A percentile compares a stretch with the other conserved stretches of the same genome.
These are phyloP conservation scores for Chaetomium cochliodes DNA, from an alignment of 495 filamentous ascomycete species.

Conservation along the genomic window DNA sequence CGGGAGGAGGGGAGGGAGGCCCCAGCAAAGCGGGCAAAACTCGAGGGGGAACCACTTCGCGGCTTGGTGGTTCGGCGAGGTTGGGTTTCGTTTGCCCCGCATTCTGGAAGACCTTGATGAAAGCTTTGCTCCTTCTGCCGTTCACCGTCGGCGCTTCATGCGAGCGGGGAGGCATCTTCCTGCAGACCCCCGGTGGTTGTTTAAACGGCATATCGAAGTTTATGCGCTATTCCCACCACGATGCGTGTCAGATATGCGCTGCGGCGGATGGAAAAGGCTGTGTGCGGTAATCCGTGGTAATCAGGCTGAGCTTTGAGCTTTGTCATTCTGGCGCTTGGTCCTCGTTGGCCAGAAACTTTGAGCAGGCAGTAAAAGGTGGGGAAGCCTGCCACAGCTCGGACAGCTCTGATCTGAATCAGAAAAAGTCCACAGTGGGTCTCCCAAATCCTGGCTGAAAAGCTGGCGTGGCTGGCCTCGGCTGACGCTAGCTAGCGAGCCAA, in stretches of 20 bases:
- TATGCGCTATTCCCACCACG: not conserved
- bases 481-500: too few species aligned
- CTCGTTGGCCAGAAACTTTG: not conserved
- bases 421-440: too few species aligned
- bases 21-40: not conserved
- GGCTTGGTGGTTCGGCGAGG: not conserved
- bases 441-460: too few species aligned
- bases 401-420: too few species aligned
- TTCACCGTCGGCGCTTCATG: not conserved
- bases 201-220: conserved; percentile 2
- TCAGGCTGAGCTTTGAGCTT: conserved; percentile 5
- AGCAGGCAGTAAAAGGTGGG: too few species aligned
- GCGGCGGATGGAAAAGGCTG: not conserved
- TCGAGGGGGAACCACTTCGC: not conserved
- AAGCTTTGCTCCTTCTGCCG: not conserved
- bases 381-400: too few species aligned
- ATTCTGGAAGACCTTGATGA: not conserved
- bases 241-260: not conserved
- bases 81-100: not conserved
- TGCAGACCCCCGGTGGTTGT: not conserved
- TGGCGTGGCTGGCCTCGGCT: too few species aligned
- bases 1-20: not conserved
- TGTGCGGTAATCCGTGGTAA: not conserved
- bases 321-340: not conserved
- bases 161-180: not conserved